Conservation (phyloP, 2,329 filamentous ascomycete genomes). For the Colletotrichum tamarilloi region DNA sequence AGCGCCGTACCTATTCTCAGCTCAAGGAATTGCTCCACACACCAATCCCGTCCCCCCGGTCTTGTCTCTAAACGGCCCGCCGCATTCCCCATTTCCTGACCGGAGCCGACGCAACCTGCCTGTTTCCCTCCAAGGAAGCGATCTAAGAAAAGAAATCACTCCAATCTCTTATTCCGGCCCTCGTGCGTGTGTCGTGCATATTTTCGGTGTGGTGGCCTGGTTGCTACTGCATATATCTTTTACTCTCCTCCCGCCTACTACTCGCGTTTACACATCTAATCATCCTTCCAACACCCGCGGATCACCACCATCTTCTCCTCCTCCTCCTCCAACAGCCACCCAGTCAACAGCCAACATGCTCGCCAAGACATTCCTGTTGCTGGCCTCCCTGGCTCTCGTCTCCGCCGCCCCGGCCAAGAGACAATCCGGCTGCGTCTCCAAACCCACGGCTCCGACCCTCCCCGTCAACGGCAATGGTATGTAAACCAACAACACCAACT, state of each 20-base stretch:
- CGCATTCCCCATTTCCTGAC: constrained; percentile 4
- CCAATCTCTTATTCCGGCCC: neutral
- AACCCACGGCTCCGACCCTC: constrained; percentile 44
- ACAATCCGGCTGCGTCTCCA: constrained; percentile 36
- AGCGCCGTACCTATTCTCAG: constrained; percentile 35
- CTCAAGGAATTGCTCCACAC: constrained; percentile 20
- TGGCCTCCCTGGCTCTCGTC: constrained; percentile 48
- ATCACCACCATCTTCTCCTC: constrained; percentile 1
- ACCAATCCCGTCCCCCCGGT: neutral
- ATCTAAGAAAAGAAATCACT: constrained; percentile 32
- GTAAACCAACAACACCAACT: constrained; percentile 37
- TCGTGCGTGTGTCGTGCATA: neutral
- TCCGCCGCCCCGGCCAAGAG: constrained; percentile 42
- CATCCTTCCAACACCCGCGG: neutral
- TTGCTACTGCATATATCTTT: constrained; percentile 30
- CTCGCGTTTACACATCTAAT: neutral
- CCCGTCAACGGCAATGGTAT: constrained; percentile 53
- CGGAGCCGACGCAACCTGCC: neutral
- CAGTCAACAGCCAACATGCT: constrained; percentile 36
- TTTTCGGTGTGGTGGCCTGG: constrained; percentile 6
- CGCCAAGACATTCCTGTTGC: constrained; percentile 45
- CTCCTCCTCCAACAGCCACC: too few species aligned
- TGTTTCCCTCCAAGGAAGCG: constrained; percentile 1
- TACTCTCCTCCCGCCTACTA: neutral
- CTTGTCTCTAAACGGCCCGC: constrained; percentile 21